phyloP scores from a whole-genome alignment of 1,284 basidiomycete species.

The Cutaneotrichosporon spelunceum region DNA sequence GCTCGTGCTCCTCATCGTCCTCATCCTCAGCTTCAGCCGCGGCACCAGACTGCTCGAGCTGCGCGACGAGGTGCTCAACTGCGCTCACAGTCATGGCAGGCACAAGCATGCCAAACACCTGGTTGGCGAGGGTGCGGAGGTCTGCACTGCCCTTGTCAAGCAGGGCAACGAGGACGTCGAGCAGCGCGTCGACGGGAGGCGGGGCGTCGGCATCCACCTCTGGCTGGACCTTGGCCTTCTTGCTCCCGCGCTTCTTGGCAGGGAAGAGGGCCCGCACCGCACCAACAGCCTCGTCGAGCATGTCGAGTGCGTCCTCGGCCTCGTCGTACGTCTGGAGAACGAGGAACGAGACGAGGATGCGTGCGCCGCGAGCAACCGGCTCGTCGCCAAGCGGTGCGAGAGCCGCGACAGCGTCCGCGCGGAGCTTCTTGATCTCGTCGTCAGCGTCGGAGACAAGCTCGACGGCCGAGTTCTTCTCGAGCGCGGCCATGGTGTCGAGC shows the following conservation, averaged over 20 bases:
- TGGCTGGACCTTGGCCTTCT: slow-evolving; percentile 11
- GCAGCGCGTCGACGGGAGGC: slow-evolving; percentile 72
- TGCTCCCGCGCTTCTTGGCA: slow-evolving; percentile 13
- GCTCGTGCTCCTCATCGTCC: slow-evolving; percentile 52
- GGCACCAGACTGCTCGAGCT: slow-evolving; percentile 63
- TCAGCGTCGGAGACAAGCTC: slow-evolving; percentile 59
- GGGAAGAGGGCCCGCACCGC: slow-evolving; percentile 19
- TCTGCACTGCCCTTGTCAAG: slow-evolving; percentile 81
- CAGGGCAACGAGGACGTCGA: slow-evolving; percentile 83
- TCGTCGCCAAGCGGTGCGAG: slow-evolving; percentile 56
- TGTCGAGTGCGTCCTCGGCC: slow-evolving; percentile 58
- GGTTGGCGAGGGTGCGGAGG: slow-evolving; percentile 73
- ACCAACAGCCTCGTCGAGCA: slow-evolving; percentile 55
- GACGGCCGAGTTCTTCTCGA: slow-evolving; percentile 66
- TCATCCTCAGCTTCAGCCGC: slow-evolving; percentile 50
- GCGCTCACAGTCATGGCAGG: slow-evolving; percentile 68
- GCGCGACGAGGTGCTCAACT: slow-evolving; percentile 76
- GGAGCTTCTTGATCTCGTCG: slow-evolving; percentile 58
- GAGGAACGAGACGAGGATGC: slow-evolving; percentile 67
- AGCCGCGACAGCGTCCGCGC: slow-evolving; percentile 57
- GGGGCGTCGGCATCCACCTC: slow-evolving; percentile 29
- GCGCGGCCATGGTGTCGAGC: slow-evolving; percentile 59
- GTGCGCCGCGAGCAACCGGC: slow-evolving; percentile 57
- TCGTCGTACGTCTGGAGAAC: slow-evolving; percentile 69
- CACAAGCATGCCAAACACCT: slow-evolving; percentile 74